These are phyloP conservation scores for Taxillus chinensis DNA, from an alignment of 164 flowering plant genomes.

Conservation along the genomic window DNA sequence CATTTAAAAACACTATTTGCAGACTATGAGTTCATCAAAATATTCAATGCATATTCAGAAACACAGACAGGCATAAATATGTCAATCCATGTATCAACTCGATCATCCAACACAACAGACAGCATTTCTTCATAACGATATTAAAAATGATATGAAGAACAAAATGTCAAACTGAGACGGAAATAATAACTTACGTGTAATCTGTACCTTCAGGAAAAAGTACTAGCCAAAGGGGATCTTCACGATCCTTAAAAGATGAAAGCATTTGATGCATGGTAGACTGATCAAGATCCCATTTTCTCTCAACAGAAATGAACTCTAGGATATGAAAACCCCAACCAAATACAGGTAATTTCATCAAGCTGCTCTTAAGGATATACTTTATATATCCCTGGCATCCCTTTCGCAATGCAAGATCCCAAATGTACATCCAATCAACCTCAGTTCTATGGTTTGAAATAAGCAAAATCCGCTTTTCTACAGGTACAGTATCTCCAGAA, in stretches of 20 bases:
- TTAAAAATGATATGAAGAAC: too few species aligned
- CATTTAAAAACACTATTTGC: too few species aligned
- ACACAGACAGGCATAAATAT: too few species aligned
- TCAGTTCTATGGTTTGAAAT: slow-evolving; percentile 7
- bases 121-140: neutral
- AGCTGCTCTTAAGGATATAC: slow-evolving; percentile 6
- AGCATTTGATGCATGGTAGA: neutral
- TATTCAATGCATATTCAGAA: too few species aligned
- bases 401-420: slow-evolving; percentile 5
- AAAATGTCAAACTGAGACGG: neutral
- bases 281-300: slow-evolving; percentile 4
- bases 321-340: slow-evolving; percentile 5
- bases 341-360: slow-evolving; percentile 7
- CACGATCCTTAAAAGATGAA: neutral
- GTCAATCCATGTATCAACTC: too few species aligned
- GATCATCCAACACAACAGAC: neutral
- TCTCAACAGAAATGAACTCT: slow-evolving; percentile 6
- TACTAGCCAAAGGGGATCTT: slow-evolving; percentile 3
- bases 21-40: too few species aligned
- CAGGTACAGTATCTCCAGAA: neutral
- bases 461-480: slow-evolving; percentile 1
- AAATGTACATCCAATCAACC: slow-evolving; percentile 8
- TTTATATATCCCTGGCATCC: slow-evolving; percentile 1
- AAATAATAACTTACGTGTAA: neutral
- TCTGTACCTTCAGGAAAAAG: slow-evolving; percentile 7